These are phyloP conservation scores for Fusarium odoratissimum DNA, from an alignment of 2,329 filamentous ascomycete species.

Conservation along the genomic window DNA sequence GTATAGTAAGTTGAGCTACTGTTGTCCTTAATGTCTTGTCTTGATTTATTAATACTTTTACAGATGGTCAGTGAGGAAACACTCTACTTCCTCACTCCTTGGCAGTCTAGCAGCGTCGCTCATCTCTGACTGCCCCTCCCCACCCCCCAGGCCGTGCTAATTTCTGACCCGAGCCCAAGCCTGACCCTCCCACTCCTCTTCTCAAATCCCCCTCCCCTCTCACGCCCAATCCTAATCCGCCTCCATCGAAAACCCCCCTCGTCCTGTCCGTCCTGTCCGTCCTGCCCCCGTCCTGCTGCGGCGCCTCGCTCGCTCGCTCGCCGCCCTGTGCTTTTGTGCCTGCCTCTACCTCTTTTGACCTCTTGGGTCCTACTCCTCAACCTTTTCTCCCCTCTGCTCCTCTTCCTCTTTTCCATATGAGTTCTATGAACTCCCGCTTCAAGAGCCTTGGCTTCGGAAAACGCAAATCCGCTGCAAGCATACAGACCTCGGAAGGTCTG, in stretches of 20 bases:
- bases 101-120: not conserved
- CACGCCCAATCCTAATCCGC: slow-evolving; percentile 36
- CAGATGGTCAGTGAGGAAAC: not conserved
- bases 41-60: not conserved
- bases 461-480: slow-evolving; percentile 76
- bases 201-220: slow-evolving; percentile 31
- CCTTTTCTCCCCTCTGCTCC: slow-evolving; percentile 39
- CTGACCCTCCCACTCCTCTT: slow-evolving; percentile 25
- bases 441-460: slow-evolving; percentile 85
- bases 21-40: not conserved
- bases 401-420: slow-evolving; percentile 64
- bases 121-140: slow-evolving; percentile 9
- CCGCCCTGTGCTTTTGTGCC: slow-evolving; percentile 34
- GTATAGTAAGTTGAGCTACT: not conserved
- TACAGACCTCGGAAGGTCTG: slow-evolving; percentile 61
- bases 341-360: slow-evolving; percentile 40
- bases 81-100: not conserved
- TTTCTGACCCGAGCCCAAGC: slow-evolving; percentile 44
- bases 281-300: slow-evolving; percentile 37
- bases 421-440: slow-evolving; percentile 82
- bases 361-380: slow-evolving; percentile 44
- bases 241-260: slow-evolving; percentile 31
- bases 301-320: slow-evolving; percentile 38
- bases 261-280: slow-evolving; percentile 39
- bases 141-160: slow-evolving; percentile 36